Evolutionary conservation across 441 rosid species (phyloP).

Genomic region (Eutrema salsugineum): DNA sequence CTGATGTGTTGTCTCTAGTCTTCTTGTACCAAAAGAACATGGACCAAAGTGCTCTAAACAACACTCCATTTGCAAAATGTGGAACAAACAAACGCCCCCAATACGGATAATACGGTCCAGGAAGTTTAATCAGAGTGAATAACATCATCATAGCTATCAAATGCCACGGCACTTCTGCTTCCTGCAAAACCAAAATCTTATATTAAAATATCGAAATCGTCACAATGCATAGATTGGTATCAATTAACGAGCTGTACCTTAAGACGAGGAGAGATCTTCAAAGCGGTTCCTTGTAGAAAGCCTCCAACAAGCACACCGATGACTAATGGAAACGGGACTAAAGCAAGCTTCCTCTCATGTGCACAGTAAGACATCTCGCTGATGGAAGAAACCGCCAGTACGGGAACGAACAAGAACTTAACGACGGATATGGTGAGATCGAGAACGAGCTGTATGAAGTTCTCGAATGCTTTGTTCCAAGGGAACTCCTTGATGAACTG

Average conservation of each 20-base stretch:
- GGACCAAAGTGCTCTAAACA: conserved; percentile 65
- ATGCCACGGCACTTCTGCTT: conserved; percentile 89
- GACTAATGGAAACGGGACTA: conserved; percentile 67
- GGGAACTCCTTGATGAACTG: conserved; percentile 79
- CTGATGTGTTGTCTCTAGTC: conserved; percentile 39
- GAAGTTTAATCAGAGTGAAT: conserved; percentile 61
- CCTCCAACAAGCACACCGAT: conserved; percentile 66
- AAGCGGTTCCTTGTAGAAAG: conserved; percentile 47
- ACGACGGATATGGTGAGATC: conserved; percentile 62
- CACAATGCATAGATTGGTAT: background rate
- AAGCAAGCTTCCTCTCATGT: conserved; percentile 63
- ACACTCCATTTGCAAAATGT: conserved; percentile 78
- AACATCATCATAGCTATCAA: conserved; percentile 51
- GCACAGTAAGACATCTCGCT: conserved; percentile 98
- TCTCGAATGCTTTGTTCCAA: conserved; percentile 62
- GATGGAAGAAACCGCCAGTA: conserved; percentile 65
- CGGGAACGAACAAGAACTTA: conserved; percentile 63
- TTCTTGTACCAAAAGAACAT: conserved; percentile 54
- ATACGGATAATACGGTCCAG: conserved; percentile 72
- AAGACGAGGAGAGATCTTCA: conserved; percentile 68
- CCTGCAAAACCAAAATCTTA: conserved; percentile 45
- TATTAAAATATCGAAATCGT: background rate
- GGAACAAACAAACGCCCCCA: conserved; percentile 75
- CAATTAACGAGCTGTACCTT: conserved; percentile 42
- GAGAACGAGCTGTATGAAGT: conserved; percentile 70